Evolutionary conservation across 441 rosid species (phyloP), one percentile per base, ranked within the genome.

Genomic region (Bruguiera hainesii): DNA sequence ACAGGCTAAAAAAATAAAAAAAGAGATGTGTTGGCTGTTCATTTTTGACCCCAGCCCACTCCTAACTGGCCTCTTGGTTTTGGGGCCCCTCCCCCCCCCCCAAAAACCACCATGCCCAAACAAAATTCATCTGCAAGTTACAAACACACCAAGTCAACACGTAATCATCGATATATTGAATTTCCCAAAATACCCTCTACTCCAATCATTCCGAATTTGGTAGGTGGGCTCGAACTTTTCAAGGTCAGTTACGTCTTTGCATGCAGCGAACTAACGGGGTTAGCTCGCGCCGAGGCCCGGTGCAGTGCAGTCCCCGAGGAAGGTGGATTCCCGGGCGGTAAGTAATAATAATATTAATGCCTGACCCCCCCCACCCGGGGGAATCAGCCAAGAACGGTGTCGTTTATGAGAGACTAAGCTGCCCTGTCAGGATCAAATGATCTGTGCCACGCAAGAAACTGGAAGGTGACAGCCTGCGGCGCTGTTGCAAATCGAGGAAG

Each of bases 241-340:
- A 28, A 42, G 76, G 74, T 4, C n/a, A 77, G 19, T 75, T 3
- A 16, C 67, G 79, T 75, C 81, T 69, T 80, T 80, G 46, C 21
- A 23, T 3, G 9, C 13, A 21, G 15, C 16, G 16, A 37, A 26
- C 33, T 0, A 62, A 58, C 69, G 57, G 23, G 33, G 33, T 33
- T 11, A 30, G 6, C 51, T 29, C 1, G 3, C 26, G 26, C 26
- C 26, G 2, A 55, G 26, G 51, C 10, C 67, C 65, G 61, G 35
- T 26, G 46, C 46, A 63, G 59, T 37, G 68, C 67, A 51, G 10
- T 31, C 30, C 5, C 28, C n/a, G 3, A 3, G n/a, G 20, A 18
- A 51, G 6, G 42, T 18, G 28, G 57, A 21, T 53, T 20, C 0
- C 26, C 21, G 2, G 20, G 5, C 10, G 46, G 46, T 0, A 0